A percentile compares a stretch with the other conserved stretches of the same genome.
These are phyloP conservation scores for Colletotrichum godetiae DNA, from an alignment of 2,329 filamentous ascomycete species.

Conservation along the genomic window DNA sequence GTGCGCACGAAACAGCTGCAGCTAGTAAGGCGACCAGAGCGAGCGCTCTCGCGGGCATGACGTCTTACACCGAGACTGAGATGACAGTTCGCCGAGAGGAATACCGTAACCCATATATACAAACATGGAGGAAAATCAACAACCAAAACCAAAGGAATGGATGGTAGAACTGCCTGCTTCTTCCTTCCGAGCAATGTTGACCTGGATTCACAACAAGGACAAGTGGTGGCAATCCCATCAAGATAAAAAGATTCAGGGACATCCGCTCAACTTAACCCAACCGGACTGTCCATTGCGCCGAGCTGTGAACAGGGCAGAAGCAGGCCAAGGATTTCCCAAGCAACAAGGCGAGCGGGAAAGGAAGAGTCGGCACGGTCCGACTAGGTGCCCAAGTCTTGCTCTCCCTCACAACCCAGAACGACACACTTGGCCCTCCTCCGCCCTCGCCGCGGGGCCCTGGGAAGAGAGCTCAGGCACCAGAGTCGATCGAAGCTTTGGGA, in stretches of 20 bases:
- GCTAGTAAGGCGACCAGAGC: slow-evolving; percentile 37
- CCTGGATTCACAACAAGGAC: background rate
- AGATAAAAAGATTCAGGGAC: background rate
- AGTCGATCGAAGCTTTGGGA: background rate
- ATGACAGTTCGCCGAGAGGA: slow-evolving; percentile 12
- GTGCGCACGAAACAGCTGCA: slow-evolving; percentile 38
- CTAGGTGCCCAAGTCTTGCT: slow-evolving; percentile 1
- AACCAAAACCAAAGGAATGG: background rate
- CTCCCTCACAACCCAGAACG: background rate
- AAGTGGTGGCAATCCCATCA: background rate
- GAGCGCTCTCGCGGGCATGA: slow-evolving; percentile 24
- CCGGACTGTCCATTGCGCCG: slow-evolving; percentile 19
- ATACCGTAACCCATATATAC: background rate
- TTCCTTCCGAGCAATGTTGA: background rate
- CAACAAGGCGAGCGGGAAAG: background rate
- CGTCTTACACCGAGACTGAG: slow-evolving; percentile 23
- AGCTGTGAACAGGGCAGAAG: slow-evolving; percentile 7
- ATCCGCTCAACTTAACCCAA: slow-evolving; percentile 15
- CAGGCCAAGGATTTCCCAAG: slow-evolving; percentile 10
- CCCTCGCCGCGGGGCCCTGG: background rate
- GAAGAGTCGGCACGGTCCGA: slow-evolving; percentile 27
- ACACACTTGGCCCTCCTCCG: background rate
- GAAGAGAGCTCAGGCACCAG: background rate
- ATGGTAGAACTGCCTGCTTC: background rate
- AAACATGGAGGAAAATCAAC: background rate